Evolutionary conservation across 2,329 filamentous ascomycete species (phyloP), one percentile per base, ranked within the genome.

Genomic region (Alternaria brassicicola): DNA sequence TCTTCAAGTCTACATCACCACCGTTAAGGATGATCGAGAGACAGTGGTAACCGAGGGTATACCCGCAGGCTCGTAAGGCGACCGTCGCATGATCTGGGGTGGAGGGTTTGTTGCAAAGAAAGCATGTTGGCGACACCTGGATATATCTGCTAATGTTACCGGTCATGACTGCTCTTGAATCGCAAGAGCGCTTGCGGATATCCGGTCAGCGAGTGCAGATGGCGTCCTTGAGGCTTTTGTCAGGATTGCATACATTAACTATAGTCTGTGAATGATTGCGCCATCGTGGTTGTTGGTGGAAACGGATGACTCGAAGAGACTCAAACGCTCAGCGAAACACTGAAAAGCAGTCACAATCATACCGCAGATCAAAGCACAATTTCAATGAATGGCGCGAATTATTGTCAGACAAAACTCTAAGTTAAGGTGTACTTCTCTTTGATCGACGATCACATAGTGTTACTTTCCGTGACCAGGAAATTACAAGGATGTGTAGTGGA

Each of bases 11-110:
- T 23, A 53, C 41, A 31, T 53, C 51, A 41, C 51, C 51, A 21
- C 51, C 51, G 23, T 38, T 42, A 5, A 53, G 41, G 3, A 46
- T 46, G 51, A 53, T 26, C 21, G 38, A 46, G 3, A 53, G 51
- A n/a, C 51, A 53, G 21, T 25, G 39, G 25, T 53, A 53, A 21
- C 41, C 51, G 17, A 53, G 38, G 9, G 46, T 53, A 42, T 53
- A 41, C 12, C 51, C 51, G 26, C 33, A 47, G 25, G 43, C 41
- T 39, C 42, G 25, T 48, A 48, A 35, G 15, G 33, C 42, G 17
- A 26, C 52, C 12, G 43, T 42, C 33, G 42, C 35, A 33, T 54
- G 52, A 21, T 54, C 42, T 13, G n/a, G n/a, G 7, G 33, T 39
- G 35, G 41, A 41, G 19, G 52, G 17, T 42, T 15, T 36, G 26